Evolutionary conservation across 2,329 filamentous ascomycete genomes (phyloP), one percentile per base, ranked within the genome.

Genomic region (Ophiostoma piceae): DNA sequence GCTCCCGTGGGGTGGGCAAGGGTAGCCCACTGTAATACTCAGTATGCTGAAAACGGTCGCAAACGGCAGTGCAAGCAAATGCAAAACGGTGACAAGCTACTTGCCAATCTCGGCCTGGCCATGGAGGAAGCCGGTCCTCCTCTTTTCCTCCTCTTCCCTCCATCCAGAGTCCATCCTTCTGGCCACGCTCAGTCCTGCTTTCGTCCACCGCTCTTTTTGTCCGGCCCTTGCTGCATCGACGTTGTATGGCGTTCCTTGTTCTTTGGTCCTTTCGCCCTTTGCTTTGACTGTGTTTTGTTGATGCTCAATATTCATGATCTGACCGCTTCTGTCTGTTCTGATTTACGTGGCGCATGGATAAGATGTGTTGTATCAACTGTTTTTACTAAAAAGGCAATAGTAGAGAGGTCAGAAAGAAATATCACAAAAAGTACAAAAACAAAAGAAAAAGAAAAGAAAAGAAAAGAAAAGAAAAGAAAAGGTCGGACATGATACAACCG

Each of bases 1-100:
- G 62, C 35, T 22, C 32, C 60, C 19, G 62, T 65, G 62, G 62
- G 62, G 35, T 65, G 35, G 37, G 62, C 62, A 29, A 62, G 57
- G 57, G 62, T n/a, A 22, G 39, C 22, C 39, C 12, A 9, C 19
- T 57, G 22, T 54, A 14, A 57, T 16, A 62, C 26, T 57, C 22
- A 41, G 19, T 41, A 19, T 35, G 6, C 35, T n/a, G 29, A 37
- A 65, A 65, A 65, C 62, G 62, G 62, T 65, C 35, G 26, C 32
- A 16, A 16, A 29, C 29, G 54, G 16, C 5, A 22, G 8, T 5
- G 35, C 35, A 35, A 9, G 47, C 57, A 35, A 35, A 35, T 29
- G 35, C 11, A 32, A 62, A 62, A 62, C 57, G 57, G 57, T 62
- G 57, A 26, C 57, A 19, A 35, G 51, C 1, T 57, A 57, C 51